These are phyloP conservation scores for Elsinoe arachidis DNA, from an alignment of 2,329 filamentous ascomycete genomes.

Conservation along the genomic window DNA sequence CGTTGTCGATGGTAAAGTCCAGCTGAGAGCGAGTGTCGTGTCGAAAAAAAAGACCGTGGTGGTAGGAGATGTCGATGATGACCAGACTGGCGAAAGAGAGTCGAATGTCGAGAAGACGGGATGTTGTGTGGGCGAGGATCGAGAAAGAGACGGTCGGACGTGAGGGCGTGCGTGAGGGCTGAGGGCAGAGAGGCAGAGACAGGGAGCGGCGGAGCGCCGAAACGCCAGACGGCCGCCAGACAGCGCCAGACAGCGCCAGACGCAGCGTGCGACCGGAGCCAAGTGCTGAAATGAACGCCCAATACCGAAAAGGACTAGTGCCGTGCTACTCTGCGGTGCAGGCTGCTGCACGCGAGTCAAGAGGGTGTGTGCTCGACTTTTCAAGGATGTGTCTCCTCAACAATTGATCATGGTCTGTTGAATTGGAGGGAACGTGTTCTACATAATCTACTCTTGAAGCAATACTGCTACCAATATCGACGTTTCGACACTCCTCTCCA, in stretches of 20 bases:
- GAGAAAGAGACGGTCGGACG: background rate
- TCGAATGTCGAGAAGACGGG: conserved; percentile 2
- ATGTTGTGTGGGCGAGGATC: conserved; percentile 7
- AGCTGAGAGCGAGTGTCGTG: conserved; percentile 8
- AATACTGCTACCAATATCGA: background rate
- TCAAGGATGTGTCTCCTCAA: background rate
- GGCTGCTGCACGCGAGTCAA: background rate
- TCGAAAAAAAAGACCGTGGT: background rate
- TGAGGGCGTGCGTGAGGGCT: background rate
- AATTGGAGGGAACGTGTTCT: background rate
- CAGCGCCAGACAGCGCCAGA: background rate
- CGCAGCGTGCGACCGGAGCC: conserved; percentile 3
- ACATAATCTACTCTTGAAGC: background rate
- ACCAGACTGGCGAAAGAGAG: background rate
- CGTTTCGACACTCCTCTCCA: background rate
- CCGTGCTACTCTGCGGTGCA: background rate
- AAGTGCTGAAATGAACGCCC: background rate
- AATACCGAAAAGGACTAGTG: background rate
- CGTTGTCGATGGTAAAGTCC: conserved; percentile 1
- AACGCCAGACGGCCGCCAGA: background rate
- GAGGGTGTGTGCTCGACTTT: background rate
- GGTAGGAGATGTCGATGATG: background rate
- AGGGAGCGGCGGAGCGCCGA: background rate
- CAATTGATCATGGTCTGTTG: background rate
- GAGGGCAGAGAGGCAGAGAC: background rate